These are phyloP conservation scores for Sistotremastrum suecicum DNA, from an alignment of 768 basidiomycete species.

Conservation along the genomic window DNA sequence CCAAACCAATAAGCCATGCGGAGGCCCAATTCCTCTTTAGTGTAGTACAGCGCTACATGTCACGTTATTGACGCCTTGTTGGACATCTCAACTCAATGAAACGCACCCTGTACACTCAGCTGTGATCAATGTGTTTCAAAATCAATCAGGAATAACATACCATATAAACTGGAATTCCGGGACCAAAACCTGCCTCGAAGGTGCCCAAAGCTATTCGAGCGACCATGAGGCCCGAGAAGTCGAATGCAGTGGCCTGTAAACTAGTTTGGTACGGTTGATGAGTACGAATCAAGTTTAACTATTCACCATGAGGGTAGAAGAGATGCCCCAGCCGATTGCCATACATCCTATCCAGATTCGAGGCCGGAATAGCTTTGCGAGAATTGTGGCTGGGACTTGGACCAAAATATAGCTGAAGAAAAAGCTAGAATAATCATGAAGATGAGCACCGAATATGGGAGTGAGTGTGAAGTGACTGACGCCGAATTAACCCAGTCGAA, in stretches of 20 bases:
- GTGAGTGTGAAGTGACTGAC: constrained; percentile 64
- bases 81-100: not conserved
- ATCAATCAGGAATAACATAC: constrained; percentile 23
- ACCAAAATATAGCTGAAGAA: constrained; percentile 40
- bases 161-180: constrained; percentile 69
- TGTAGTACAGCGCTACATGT: constrained; percentile 60
- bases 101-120: not conserved
- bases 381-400: constrained; percentile 51
- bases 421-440: not conserved
- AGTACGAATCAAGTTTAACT: not conserved
- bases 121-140: not conserved
- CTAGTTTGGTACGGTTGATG: not conserved
- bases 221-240: constrained; percentile 42
- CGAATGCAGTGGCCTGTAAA: constrained; percentile 46
- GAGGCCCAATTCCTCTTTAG: constrained; percentile 56
- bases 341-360: constrained; percentile 50
- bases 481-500: constrained; percentile 69
- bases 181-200: constrained; percentile 69
- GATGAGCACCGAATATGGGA: not conserved
- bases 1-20: constrained; percentile 76
- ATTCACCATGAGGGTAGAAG: constrained; percentile 55
- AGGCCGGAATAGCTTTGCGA: constrained; percentile 56
- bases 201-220: constrained; percentile 52
- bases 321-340: constrained; percentile 64
- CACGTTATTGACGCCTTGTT: no score